Evolutionary conservation across 768 basidiomycete species (phyloP).

Genomic region (Pulveroboletus frians): DNA sequence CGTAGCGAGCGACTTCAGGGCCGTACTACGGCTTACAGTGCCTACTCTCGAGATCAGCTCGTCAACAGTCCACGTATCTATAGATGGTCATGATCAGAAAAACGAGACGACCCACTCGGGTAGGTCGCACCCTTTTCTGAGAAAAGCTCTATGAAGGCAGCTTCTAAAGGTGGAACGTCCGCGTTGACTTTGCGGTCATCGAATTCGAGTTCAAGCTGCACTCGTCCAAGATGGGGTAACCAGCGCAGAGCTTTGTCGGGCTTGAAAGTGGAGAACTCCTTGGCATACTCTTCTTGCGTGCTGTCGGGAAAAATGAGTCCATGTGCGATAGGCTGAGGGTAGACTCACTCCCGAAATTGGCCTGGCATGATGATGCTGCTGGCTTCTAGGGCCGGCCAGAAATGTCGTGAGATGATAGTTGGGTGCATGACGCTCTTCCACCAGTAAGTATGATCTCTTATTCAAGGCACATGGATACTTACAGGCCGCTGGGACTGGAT

Average conservation of each 20-base stretch:
- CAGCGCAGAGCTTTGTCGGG: conserved; percentile 89
- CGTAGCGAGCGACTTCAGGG: conserved; percentile 69
- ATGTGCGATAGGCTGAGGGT: neutral
- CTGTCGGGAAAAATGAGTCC: conserved; percentile 34
- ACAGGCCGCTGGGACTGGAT: conserved; percentile 73
- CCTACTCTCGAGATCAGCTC: conserved; percentile 64
- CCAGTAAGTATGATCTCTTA: conserved; percentile 2
- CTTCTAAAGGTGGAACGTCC: conserved; percentile 84
- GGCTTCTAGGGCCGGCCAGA: conserved; percentile 86
- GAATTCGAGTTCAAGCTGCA: conserved; percentile 75
- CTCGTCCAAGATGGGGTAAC: conserved; percentile 84
- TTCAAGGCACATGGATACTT: conserved; percentile 19
- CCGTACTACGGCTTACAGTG: conserved; percentile 54
- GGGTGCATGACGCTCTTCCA: conserved; percentile 72
- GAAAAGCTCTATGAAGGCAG: conserved; percentile 85
- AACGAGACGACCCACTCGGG: neutral
- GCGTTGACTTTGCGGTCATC: conserved; percentile 72
- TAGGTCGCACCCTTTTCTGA: conserved; percentile 52
- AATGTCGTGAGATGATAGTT: conserved; percentile 87
- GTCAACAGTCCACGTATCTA: conserved; percentile 67
- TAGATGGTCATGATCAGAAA: neutral
- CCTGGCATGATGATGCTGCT: conserved; percentile 77
- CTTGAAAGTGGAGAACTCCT: conserved; percentile 77
- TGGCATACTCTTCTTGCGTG: conserved; percentile 69
- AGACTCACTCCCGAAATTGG: conserved; percentile 69